Evolutionary conservation across 1,139 yeast genomes (phyloP).

Genomic region (Magnusiomyces tetraspermus): DNA sequence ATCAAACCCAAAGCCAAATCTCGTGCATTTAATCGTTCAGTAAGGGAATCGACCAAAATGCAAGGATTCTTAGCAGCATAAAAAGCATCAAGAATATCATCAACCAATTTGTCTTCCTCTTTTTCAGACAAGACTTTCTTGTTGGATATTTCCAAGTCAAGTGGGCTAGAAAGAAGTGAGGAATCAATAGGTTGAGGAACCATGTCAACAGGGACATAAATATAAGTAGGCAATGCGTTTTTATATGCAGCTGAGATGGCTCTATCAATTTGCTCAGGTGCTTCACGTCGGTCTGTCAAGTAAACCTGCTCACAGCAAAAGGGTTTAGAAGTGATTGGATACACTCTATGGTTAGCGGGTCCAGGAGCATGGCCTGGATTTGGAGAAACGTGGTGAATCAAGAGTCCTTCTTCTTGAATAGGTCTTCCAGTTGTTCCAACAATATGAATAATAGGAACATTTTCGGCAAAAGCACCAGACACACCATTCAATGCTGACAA

Average conservation of each 20-base stretch:
- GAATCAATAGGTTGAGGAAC: slow-evolving; percentile 43
- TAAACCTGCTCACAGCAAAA: slow-evolving; percentile 53
- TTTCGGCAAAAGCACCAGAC: slow-evolving; percentile 75
- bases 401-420: slow-evolving; percentile 32
- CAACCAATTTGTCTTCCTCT: slow-evolving; percentile 37
- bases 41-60: slow-evolving; percentile 55
- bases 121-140: slow-evolving; percentile 10
- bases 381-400: slow-evolving; percentile 65
- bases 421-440: slow-evolving; percentile 64
- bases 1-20: slow-evolving; percentile 40
- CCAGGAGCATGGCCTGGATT: slow-evolving; percentile 31
- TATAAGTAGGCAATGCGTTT: slow-evolving; percentile 67
- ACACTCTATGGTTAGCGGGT: slow-evolving; percentile 52
- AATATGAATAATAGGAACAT: slow-evolving; percentile 67
- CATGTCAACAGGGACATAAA: slow-evolving; percentile 65
- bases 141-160: slow-evolving; percentile 25
- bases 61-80: slow-evolving; percentile 50
- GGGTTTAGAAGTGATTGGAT: slow-evolving; percentile 50
- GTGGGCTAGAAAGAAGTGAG: slow-evolving; percentile 29
- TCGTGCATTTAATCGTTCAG: slow-evolving; percentile 46
- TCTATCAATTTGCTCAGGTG: slow-evolving; percentile 52
- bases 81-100: slow-evolving; percentile 41
- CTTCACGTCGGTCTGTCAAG: slow-evolving; percentile 41
- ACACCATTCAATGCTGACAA: slow-evolving; percentile 76
- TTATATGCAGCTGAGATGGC: slow-evolving; percentile 49